Evolutionary conservation across 257 asterid genomes (phyloP).

Genomic region (Solanum pinnatisectum): DNA sequence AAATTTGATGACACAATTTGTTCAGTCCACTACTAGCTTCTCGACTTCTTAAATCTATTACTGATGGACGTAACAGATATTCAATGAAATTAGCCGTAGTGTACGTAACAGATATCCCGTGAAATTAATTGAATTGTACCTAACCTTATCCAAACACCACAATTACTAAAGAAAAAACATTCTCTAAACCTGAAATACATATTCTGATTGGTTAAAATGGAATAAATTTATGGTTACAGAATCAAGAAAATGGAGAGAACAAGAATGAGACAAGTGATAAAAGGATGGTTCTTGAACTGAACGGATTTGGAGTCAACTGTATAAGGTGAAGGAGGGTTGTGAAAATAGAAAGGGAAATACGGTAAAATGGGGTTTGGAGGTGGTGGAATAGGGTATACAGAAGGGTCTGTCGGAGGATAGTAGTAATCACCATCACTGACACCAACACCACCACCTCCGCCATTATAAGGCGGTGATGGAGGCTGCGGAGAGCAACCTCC

Average conservation of each 20-base stretch:
- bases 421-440: slow-evolving; percentile 3
- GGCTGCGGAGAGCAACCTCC: not conserved
- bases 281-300: slow-evolving; percentile 6
- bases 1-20: not conserved
- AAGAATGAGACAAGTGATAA: not conserved
- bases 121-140: not conserved
- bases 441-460: not conserved
- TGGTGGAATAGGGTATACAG: slow-evolving; percentile 20
- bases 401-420: slow-evolving; percentile 28
- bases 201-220: not conserved
- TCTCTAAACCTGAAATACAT: not conserved
- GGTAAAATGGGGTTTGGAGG: slow-evolving; percentile 57
- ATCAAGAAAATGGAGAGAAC: not conserved
- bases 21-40: not conserved
- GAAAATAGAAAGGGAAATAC: slow-evolving; percentile 38
- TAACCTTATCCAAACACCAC: not conserved
- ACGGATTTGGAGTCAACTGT: slow-evolving; percentile 12
- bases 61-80: too few relatives aligned
- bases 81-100: too few relatives aligned
- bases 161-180: not conserved
- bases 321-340: slow-evolving; percentile 35
- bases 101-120: not conserved
- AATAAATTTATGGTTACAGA: not conserved
- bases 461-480: not conserved
- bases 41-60: too few relatives aligned